These are phyloP conservation scores for Anacardium occidentale DNA, from an alignment of 345 rosid species.

Conservation along the genomic window DNA sequence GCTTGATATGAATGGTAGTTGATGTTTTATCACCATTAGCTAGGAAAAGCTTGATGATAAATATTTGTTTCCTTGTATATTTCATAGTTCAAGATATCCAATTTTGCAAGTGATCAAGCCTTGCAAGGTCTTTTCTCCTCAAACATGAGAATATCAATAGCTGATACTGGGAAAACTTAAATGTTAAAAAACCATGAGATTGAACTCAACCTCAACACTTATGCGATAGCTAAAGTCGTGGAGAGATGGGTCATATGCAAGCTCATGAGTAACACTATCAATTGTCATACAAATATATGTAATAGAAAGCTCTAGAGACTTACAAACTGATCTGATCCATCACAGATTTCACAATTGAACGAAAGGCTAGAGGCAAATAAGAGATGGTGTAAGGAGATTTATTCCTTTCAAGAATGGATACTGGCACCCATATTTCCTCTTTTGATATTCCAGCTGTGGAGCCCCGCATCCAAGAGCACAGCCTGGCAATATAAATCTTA, in stretches of 20 bases:
- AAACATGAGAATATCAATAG: background rate
- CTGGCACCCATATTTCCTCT: conserved; percentile 88
- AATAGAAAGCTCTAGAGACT: conserved; percentile 31
- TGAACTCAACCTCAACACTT: conserved; percentile 4
- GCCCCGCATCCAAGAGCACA: conserved; percentile 95
- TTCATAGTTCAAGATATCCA: background rate
- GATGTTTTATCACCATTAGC: background rate
- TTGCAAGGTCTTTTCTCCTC: conserved; percentile 1
- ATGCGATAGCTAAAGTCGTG: background rate
- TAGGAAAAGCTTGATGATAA: background rate
- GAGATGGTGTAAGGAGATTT: conserved; percentile 87
- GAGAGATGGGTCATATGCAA: background rate
- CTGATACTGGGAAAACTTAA: background rate
- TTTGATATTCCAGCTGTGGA: conserved; percentile 67
- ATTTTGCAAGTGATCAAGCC: conserved; percentile 4
- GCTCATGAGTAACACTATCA: background rate
- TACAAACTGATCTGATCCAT: conserved; percentile 89
- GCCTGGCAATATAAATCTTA: conserved; percentile 77
- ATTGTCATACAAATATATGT: conserved; percentile 8
- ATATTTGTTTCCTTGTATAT: background rate
- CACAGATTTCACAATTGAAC: conserved; percentile 66
- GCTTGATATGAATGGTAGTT: background rate
- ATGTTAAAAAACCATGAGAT: background rate
- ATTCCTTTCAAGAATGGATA: conserved; percentile 90
- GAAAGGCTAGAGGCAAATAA: conserved; percentile 84